Conservation (phyloP, 208 protist species). For the Entamoeba nuttalli region DNA sequence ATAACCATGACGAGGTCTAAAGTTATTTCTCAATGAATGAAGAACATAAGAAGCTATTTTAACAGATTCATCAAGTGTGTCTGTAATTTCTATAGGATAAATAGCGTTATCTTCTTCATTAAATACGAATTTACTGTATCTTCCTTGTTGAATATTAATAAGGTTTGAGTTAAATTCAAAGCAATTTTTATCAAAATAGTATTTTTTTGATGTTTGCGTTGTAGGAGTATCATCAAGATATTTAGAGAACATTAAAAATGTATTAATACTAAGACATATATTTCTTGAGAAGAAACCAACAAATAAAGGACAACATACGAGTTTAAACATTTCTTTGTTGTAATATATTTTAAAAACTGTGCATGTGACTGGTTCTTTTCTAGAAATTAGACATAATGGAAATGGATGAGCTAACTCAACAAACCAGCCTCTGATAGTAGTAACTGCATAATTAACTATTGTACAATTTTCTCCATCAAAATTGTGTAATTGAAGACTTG, state of each 20-base stretch:
- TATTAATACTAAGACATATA: neutral
- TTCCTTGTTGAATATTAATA: neutral
- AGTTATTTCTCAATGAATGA: neutral
- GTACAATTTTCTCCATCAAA: no score
- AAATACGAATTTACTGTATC: neutral
- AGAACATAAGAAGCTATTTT: neutral
- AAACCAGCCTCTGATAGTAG: neutral
- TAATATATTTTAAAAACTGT: neutral
- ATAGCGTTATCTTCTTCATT: neutral
- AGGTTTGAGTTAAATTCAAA: neutral
- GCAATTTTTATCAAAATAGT: neutral
- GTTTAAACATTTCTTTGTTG: neutral
- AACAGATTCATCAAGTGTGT: neutral
- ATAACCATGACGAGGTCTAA: neutral
- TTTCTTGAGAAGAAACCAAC: neutral
- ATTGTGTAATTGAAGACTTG: no score
- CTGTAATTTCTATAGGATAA: neutral
- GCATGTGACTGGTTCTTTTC: neutral
- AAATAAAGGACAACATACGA: neutral
- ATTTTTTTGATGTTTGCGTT: neutral
- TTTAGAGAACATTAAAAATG: neutral
- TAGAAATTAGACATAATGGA: neutral
- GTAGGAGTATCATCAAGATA: neutral
- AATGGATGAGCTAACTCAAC: neutral
- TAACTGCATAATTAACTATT: neutral